phyloP scores from a whole-genome alignment of 345 rosid species.

The Ceriops zippeliana region DNA sequence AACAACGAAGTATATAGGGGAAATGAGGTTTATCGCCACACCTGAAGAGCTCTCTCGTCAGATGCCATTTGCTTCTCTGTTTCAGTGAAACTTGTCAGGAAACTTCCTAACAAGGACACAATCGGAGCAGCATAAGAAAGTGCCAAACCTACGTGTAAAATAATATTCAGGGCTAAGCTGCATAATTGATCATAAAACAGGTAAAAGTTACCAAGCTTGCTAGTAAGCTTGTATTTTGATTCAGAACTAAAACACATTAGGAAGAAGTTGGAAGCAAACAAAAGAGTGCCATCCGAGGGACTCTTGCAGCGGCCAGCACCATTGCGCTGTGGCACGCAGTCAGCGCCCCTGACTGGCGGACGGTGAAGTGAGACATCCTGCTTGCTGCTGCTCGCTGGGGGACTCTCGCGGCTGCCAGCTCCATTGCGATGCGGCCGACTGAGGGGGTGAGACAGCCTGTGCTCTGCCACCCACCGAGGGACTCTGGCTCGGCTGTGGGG shows the following conservation, averaged over 20 bases:
- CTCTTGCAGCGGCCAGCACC: too few species aligned
- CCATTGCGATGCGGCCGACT: too few species aligned
- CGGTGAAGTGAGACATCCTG: too few species aligned
- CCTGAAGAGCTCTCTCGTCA: slow-evolving; percentile 84
- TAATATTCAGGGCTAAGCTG: neutral
- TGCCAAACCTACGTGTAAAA: slow-evolving; percentile 77
- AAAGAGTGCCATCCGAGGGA: too few species aligned
- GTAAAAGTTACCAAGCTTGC: neutral
- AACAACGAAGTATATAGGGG: neutral
- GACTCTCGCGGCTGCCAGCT: too few species aligned
- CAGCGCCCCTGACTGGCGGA: too few species aligned
- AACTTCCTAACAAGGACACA: slow-evolving; percentile 79
- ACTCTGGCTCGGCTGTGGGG: too few species aligned
- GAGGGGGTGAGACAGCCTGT: too few species aligned
- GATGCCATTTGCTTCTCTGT: slow-evolving; percentile 96
- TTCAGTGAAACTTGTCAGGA: slow-evolving; percentile 88
- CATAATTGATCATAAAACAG: neutral
- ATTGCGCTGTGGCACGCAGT: too few species aligned
- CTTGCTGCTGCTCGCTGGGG: too few species aligned
- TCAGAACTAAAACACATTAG: neutral
- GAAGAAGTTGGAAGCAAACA: too few species aligned
- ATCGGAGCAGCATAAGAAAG: slow-evolving; percentile 87
- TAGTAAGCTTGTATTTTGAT: neutral
- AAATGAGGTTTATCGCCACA: slow-evolving; percentile 19
- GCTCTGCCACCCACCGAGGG: too few species aligned